phyloP scores from a whole-genome alignment of 2,329 filamentous ascomycete species.

The Ophidiomyces ophidiicola region DNA sequence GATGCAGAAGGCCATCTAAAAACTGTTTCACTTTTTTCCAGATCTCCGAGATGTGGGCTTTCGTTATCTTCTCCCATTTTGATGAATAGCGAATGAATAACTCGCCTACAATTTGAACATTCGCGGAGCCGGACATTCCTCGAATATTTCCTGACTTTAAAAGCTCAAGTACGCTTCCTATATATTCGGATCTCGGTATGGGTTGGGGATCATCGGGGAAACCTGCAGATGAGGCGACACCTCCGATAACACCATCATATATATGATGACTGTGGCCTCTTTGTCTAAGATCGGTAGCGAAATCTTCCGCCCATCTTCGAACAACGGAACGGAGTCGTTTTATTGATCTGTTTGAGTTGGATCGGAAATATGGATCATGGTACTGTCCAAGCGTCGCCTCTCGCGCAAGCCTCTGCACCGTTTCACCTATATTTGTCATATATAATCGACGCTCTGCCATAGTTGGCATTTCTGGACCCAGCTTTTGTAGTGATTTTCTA shows the following conservation, averaged over 20 bases:
- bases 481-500: constrained; percentile 18
- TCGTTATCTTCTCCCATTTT: constrained; percentile 26
- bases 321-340: constrained; percentile 18
- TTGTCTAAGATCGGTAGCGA: constrained; percentile 17
- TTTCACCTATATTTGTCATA: constrained; percentile 17
- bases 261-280: constrained; percentile 19
- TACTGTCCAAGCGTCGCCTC: constrained; percentile 19
- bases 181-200: constrained; percentile 14
- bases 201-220: constrained; percentile 14
- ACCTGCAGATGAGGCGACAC: constrained; percentile 5
- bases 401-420: constrained; percentile 17
- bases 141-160: constrained; percentile 16
- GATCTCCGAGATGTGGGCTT: constrained; percentile 14
- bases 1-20: constrained; percentile 16
- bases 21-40: constrained; percentile 17
- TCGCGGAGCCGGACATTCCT: constrained; percentile 31
- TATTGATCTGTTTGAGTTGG: constrained; percentile 11
- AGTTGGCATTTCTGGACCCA: constrained; percentile 20
- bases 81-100: constrained; percentile 31
- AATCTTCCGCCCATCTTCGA: constrained; percentile 18
- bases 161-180: constrained; percentile 12
- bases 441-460: constrained; percentile 15
- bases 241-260: constrained; percentile 9
- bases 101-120: constrained; percentile 30
- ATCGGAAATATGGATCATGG: constrained; percentile 18